A percentile compares a stretch with the other conserved stretches of the same genome.
Evolutionary conservation across 2,329 filamentous ascomycete genomes (phyloP).

Genomic region (Talaromyces marneffei): DNA sequence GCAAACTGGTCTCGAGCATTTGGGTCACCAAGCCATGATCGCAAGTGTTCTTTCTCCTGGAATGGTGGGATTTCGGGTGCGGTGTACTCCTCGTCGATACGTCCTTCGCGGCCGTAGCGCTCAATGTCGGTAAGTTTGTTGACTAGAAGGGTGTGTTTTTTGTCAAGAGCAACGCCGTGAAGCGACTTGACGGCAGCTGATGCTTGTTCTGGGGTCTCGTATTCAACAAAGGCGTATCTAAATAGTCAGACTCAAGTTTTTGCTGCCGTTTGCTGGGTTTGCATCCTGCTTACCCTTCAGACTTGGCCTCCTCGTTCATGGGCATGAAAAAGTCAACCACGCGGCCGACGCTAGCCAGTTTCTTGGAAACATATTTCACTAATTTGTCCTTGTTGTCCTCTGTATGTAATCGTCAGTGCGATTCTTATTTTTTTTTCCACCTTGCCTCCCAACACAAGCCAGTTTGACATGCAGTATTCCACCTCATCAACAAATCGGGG

Average conservation of each 20-base stretch:
- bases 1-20: slow-evolving; percentile 92
- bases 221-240: slow-evolving; percentile 96
- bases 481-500: background rate
- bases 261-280: background rate
- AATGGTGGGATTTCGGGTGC: slow-evolving; percentile 78
- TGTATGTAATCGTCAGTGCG: background rate
- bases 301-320: slow-evolving; percentile 77
- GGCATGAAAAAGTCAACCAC: slow-evolving; percentile 94
- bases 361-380: slow-evolving; percentile 91
- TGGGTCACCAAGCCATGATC: slow-evolving; percentile 85
- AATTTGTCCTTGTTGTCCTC: slow-evolving; percentile 91
- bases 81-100: slow-evolving; percentile 84
- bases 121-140: slow-evolving; percentile 99
- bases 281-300: slow-evolving; percentile 61
- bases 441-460: background rate
- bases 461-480: background rate
- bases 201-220: slow-evolving; percentile 83
- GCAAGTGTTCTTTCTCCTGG: slow-evolving; percentile 84
- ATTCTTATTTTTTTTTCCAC: background rate
- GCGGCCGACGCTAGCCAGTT: slow-evolving; percentile 78
- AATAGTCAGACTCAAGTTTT: slow-evolving; percentile 15
- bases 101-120: slow-evolving; percentile 87
- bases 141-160: slow-evolving; percentile 89
- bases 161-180: slow-evolving; percentile 82
- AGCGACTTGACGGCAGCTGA: slow-evolving; percentile 83